Conservation (phyloP, 768 basidiomycete species). For the Peribolospora kevripleyi region DNA sequence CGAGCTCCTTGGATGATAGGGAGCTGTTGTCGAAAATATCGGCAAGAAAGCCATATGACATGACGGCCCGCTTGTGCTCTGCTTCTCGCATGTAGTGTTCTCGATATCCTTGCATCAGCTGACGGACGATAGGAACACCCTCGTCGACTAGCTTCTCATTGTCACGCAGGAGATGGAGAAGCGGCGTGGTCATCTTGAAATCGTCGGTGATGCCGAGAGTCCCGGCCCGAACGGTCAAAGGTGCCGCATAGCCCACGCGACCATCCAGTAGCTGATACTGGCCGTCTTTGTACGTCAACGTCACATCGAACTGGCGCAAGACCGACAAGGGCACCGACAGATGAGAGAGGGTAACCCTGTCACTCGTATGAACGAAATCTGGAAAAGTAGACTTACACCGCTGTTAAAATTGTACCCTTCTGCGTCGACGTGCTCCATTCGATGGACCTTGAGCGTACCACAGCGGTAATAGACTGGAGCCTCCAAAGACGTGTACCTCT, state of each 20-base stretch:
- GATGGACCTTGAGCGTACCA: constrained; percentile 5
- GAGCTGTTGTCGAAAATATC: constrained; percentile 34
- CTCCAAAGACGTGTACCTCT: constrained; percentile 35
- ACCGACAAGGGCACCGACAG: too few species aligned
- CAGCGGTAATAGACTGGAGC: neutral
- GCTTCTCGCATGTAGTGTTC: constrained; percentile 28
- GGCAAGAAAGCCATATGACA: constrained; percentile 40
- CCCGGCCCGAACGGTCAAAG: constrained; percentile 28
- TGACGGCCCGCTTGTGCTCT: constrained; percentile 28
- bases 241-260: constrained; percentile 17
- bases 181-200: constrained; percentile 34
- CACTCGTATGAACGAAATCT: constrained; percentile 18
- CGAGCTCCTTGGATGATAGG: constrained; percentile 25
- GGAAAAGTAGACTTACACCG: constrained; percentile 6
- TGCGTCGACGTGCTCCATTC: constrained; percentile 10
- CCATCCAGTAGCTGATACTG: constrained; percentile 1
- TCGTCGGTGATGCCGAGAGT: constrained; percentile 41
- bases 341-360: too few species aligned
- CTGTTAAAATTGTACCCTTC: constrained; percentile 22
- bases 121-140: constrained; percentile 21
- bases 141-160: constrained; percentile 5
- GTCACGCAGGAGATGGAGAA: constrained; percentile 20
- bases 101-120: constrained; percentile 30
- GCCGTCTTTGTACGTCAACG: constrained; percentile 27
- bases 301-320: constrained; percentile 26